Base-by-base conservation (phyloP, 108 stramenopile species). In the Fragilaria crotonensis region DNA sequence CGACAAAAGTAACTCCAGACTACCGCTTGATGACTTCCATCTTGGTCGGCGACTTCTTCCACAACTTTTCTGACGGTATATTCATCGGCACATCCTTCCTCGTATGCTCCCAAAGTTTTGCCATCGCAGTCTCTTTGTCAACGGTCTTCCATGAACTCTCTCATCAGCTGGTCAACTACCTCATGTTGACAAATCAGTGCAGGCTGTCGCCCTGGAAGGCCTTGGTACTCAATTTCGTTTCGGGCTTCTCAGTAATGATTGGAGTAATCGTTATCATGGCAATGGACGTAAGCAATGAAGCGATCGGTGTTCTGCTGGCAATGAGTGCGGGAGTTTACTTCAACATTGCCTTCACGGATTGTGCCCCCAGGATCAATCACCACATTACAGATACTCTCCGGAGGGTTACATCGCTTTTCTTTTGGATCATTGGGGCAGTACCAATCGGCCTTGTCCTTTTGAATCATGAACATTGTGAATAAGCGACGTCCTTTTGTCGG, bases 51-150 rank as follows among this genome's bases (percentile, higher is more conserved):
- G 83, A 87, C 67, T 54, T 56, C 18, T 70, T 85, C 58, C 85
- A 93, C 65, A 88, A 88, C 81, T 88, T 89, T 61, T 59, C 72
- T 22, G 93, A 94, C 66, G 93, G 93, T 18, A 59, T 90, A 36
- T 89, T 94, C 57, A 71, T 94, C 48, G 93, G 78, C 23, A 77
- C 70, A 45, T 77, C 87, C 17, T 90, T 89, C 62, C n/a, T 69
- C 9, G 32, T 68, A 0, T 93, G 93, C 57, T 55, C 54, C 9
- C 31, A 21, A 18, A 32, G 11, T n/a, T 31, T 77, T 20, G 82
- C 78, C 9, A 50, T 72, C n/a, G 61, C 75, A n/a, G 75, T 94
- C 30, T 53, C 67, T 5, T 60, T 69, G 18, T 67, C 78, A 5
- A 85, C 93, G 0, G 45, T 94, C 5, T 74, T 70, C 25, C 93